These are phyloP conservation scores for Penicillium roqueforti DNA, from an alignment of 495 filamentous ascomycete species.

Conservation along the genomic window DNA sequence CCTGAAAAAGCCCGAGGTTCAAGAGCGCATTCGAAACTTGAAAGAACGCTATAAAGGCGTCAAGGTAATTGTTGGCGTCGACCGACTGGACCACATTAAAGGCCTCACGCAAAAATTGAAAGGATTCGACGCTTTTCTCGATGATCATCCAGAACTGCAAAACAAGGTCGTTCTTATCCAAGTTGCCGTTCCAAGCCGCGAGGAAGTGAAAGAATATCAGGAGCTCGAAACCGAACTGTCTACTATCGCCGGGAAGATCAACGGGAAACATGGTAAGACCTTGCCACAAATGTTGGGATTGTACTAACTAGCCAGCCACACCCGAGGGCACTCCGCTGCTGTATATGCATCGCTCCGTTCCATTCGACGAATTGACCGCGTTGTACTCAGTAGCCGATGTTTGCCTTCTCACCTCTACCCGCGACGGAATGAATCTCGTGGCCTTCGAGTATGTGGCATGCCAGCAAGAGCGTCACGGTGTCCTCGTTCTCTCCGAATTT, in stretches of 20 bases:
- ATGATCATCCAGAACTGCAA: constrained; percentile 86
- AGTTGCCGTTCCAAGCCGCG: constrained; percentile 84
- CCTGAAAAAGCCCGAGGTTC: constrained; percentile 65
- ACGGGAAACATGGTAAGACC: constrained; percentile 55
- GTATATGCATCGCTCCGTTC: constrained; percentile 87
- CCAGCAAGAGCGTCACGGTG: constrained; percentile 76
- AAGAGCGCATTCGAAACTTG: constrained; percentile 70
- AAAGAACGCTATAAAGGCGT: constrained; percentile 79
- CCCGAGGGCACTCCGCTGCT: constrained; percentile 92
- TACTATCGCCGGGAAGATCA: constrained; percentile 86
- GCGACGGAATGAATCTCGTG: constrained; percentile 98
- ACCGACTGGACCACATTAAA: constrained; percentile 93
- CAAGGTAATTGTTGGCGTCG: constrained; percentile 89
- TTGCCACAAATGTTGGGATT: background rate
- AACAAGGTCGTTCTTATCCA: constrained; percentile 90
- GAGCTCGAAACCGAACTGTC: constrained; percentile 87
- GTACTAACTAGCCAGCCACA: constrained; percentile 49
- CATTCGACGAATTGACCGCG: constrained; percentile 86
- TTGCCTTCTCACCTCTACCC: constrained; percentile 82
- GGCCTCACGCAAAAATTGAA: constrained; percentile 93
- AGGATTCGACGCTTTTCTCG: constrained; percentile 84
- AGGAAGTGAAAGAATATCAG: constrained; percentile 95
- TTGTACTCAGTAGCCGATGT: constrained; percentile 87
- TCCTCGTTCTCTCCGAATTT: constrained; percentile 90
- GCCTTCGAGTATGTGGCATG: constrained; percentile 94